Conservation (phyloP, 2,329 filamentous ascomycete genomes). For the Colletotrichum sp. region DNA sequence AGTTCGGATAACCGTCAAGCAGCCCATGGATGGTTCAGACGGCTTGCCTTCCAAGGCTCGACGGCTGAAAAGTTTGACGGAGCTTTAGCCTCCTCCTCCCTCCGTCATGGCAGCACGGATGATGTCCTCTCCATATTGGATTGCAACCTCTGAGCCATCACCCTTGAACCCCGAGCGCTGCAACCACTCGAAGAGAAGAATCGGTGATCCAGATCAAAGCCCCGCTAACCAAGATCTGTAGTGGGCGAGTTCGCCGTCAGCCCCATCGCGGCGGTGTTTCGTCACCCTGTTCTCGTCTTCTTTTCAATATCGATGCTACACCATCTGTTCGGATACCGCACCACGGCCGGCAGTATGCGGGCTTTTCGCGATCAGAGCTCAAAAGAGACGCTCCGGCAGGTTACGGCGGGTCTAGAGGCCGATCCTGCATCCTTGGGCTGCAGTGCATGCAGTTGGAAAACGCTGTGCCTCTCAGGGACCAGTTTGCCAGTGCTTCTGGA, state of each 20-base stretch:
- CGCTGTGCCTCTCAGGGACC: neutral
- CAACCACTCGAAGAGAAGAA: neutral
- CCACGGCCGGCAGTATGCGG: neutral
- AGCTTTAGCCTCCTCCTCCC: neutral
- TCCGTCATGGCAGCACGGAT: slow-evolving; percentile 7
- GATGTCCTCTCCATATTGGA: neutral
- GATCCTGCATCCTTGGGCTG: neutral
- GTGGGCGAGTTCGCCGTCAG: slow-evolving; percentile 3
- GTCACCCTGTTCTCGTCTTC: slow-evolving; percentile 6
- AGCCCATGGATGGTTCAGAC: neutral
- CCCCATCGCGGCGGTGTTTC: slow-evolving; percentile 9
- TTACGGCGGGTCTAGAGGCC: neutral
- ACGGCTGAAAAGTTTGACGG: neutral
- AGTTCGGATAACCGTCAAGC: neutral
- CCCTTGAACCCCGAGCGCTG: neutral
- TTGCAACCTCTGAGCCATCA: neutral
- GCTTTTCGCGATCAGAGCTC: slow-evolving; percentile 6
- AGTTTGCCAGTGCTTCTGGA: neutral
- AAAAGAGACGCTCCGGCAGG: neutral
- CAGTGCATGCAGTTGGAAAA: neutral
- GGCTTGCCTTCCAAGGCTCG: neutral
- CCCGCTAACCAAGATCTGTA: slow-evolving; percentile 20
- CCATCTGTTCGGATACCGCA: neutral
- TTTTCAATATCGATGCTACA: slow-evolving; percentile 13
- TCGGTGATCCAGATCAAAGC: slow-evolving; percentile 15